A percentile compares a stretch with the other conserved stretches of the same genome.
Evolutionary conservation across 441 rosid genomes (phyloP).

Genomic region (Populus hybrid): DNA sequence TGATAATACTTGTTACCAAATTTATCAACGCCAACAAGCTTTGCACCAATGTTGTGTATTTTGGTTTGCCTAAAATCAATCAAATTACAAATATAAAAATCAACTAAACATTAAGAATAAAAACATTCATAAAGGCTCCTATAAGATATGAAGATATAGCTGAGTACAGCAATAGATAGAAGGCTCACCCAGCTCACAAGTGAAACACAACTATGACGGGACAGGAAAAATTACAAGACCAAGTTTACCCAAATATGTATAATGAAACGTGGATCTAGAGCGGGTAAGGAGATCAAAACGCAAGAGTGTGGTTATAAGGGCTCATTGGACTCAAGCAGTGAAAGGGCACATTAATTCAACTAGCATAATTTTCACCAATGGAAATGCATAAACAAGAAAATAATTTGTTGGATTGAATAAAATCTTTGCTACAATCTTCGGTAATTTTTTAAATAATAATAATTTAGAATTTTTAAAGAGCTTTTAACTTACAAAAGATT

Average conservation of each 20-base stretch:
- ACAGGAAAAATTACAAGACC: background rate
- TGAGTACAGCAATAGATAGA: background rate
- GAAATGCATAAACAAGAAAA: background rate
- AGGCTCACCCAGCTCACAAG: background rate
- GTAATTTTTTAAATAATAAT: no score
- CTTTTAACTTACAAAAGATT: constrained; percentile 77
- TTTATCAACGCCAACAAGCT: constrained; percentile 83
- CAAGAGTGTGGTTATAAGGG: background rate
- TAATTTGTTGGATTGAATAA: background rate
- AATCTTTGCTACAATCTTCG: background rate
- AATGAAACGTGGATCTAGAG: background rate
- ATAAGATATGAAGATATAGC: background rate
- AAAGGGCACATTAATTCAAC: background rate
- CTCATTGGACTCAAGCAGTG: background rate
- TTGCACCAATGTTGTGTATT: constrained; percentile 86
- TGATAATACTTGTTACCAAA: constrained; percentile 90
- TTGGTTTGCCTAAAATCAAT: constrained; percentile 77
- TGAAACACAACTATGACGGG: background rate
- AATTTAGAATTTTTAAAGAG: background rate
- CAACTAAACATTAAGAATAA: background rate
- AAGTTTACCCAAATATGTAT: background rate
- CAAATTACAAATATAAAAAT: constrained; percentile 3
- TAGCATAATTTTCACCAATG: background rate
- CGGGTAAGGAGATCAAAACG: background rate
- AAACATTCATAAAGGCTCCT: background rate